These are phyloP conservation scores for Diaporthe ampelina DNA, from an alignment of 2,329 filamentous ascomycete species.

Conservation along the genomic window DNA sequence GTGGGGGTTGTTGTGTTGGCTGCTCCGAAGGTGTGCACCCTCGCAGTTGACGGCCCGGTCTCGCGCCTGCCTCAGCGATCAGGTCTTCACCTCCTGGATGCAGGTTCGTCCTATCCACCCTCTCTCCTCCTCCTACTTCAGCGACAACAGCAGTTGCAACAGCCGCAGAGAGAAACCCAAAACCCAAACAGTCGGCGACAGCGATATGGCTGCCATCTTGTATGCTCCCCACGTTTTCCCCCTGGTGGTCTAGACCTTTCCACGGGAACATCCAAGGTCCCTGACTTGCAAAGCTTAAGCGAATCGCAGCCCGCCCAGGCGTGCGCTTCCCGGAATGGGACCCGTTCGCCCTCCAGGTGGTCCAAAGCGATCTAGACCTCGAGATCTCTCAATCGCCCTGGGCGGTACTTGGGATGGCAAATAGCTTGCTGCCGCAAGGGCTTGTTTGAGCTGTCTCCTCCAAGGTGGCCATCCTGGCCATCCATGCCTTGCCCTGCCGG, in stretches of 20 bases:
- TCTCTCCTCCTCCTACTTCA: not conserved
- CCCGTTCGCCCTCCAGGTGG: constrained; percentile 31
- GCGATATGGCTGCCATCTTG: constrained; percentile 25
- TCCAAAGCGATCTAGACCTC: constrained; percentile 34
- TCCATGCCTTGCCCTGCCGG: not conserved
- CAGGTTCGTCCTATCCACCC: not conserved
- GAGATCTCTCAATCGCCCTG: constrained; percentile 20
- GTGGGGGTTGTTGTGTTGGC: not conserved
- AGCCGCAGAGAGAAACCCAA: not conserved
- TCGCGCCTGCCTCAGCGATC: not conserved
- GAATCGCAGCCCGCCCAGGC: constrained; percentile 31
- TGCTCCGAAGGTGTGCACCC: too few relatives aligned
- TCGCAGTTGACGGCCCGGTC: not conserved
- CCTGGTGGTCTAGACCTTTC: constrained; percentile 37
- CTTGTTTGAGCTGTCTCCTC: constrained; percentile 8
- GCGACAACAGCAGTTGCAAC: not conserved
- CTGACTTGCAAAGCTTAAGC: constrained; percentile 37
- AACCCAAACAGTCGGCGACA: constrained; percentile 12
- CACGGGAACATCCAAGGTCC: constrained; percentile 33
- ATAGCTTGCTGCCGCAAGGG: not conserved
- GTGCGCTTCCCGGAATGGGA: constrained; percentile 24
- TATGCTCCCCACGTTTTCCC: constrained; percentile 34
- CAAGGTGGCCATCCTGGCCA: not conserved
- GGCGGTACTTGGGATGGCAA: constrained; percentile 5
- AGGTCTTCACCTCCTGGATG: not conserved